Conservation (phyloP, 148 eudicot species). For the Salicornia ramosissima region DNA sequence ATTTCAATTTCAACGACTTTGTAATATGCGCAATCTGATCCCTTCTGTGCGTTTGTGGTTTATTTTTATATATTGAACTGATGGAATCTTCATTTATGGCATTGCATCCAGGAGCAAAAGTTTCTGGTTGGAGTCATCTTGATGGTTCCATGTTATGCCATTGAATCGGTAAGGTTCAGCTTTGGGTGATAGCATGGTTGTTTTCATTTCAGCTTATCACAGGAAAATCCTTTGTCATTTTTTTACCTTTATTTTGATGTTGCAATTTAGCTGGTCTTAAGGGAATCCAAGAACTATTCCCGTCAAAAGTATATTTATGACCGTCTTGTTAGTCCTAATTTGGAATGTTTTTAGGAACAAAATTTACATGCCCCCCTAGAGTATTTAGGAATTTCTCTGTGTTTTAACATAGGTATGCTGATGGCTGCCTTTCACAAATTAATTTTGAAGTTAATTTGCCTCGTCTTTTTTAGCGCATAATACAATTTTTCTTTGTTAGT, state of each 20-base stretch:
- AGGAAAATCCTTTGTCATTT: background rate
- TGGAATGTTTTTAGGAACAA: background rate
- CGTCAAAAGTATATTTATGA: too few relatives aligned
- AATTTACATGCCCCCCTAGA: background rate
- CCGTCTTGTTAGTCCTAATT: background rate
- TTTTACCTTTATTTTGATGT: background rate
- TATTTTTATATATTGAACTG: background rate
- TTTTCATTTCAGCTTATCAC: background rate
- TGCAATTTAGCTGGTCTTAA: background rate
- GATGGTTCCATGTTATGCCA: constrained; percentile 95
- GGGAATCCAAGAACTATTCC: background rate
- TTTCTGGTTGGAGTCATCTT: constrained; percentile 88
- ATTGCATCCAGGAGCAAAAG: constrained; percentile 79
- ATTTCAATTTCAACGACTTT: too few relatives aligned
- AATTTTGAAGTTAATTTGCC: background rate
- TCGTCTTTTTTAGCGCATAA: background rate
- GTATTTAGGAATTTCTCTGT: too few relatives aligned
- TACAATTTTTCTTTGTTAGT: background rate
- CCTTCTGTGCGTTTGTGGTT: too few relatives aligned
- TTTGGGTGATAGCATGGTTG: background rate
- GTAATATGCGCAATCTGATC: too few relatives aligned
- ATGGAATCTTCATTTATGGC: constrained; percentile 16
- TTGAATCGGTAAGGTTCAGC: constrained; percentile 79
- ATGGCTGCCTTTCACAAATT: too few relatives aligned
- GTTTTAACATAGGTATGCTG: too few relatives aligned